Percentiles rank a stretch among this genome's conserved stretches.
These are phyloP conservation scores for Hypoxylon sp. DNA, from an alignment of 2,329 filamentous ascomycete genomes.

Conservation along the genomic window DNA sequence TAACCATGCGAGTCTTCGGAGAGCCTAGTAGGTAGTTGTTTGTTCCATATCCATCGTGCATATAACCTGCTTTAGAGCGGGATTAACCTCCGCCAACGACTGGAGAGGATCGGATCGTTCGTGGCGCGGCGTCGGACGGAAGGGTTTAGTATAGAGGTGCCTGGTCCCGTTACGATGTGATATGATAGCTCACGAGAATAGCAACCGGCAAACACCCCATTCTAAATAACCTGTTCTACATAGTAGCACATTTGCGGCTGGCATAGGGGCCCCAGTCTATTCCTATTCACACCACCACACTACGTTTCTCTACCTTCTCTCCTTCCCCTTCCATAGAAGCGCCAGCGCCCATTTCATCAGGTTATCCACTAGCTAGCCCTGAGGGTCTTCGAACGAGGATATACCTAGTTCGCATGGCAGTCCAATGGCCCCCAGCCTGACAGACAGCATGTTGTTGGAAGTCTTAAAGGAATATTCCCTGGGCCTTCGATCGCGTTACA, in stretches of 20 bases:
- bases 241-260: not conserved
- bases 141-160: not conserved
- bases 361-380: not conserved
- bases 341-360: not conserved
- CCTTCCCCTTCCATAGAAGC: not conserved
- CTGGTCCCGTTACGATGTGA: not conserved
- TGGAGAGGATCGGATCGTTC: not conserved
- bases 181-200: not conserved
- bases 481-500: conserved; percentile 31
- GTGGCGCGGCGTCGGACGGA: not conserved
- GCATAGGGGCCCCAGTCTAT: not conserved
- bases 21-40: not conserved
- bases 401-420: not conserved
- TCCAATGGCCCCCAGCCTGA: not conserved
- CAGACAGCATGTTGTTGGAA: not conserved
- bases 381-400: not conserved
- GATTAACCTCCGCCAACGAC: not conserved
- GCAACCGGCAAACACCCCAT: not conserved
- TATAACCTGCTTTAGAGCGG: not conserved
- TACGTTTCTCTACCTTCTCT: not conserved
- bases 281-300: not conserved
- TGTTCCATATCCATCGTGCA: not conserved
- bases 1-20: not conserved
- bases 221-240: not conserved
- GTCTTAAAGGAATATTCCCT: conserved; percentile 20